Evolutionary conservation across 495 filamentous ascomycete genomes (phyloP).

Genomic region (Coniosporium apollinis): DNA sequence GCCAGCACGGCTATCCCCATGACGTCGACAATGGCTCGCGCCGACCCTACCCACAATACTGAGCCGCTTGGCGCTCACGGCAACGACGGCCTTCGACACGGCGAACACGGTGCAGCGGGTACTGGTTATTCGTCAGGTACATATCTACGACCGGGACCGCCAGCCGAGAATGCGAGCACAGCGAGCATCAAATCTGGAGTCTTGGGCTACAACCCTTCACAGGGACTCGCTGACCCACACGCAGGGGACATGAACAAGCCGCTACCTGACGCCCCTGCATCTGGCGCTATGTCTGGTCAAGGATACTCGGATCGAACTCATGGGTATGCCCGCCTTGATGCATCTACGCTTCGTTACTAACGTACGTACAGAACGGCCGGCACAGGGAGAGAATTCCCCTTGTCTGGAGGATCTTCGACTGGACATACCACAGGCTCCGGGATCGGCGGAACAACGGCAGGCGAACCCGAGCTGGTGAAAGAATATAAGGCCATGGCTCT

Average conservation of each 20-base stretch:
- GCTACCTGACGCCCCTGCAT: slow-evolving; percentile 1
- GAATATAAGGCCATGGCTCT: not conserved
- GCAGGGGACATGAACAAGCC: not conserved
- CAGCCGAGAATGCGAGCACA: slow-evolving; percentile 10
- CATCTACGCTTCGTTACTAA: not conserved
- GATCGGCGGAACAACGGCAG: not conserved
- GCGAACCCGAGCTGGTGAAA: not conserved
- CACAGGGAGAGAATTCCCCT: not conserved
- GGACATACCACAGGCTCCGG: not conserved
- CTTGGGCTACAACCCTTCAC: slow-evolving; percentile 9
- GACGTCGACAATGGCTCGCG: not conserved
- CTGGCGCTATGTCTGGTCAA: not conserved
- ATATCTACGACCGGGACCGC: not conserved
- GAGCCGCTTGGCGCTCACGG: too few relatives aligned
- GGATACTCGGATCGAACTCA: not conserved
- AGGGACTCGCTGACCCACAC: slow-evolving; percentile 1
- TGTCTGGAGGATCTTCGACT: not conserved
- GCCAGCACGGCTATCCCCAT: not conserved
- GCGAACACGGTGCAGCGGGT: not conserved
- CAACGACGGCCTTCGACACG: too few relatives aligned
- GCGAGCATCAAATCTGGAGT: slow-evolving; percentile 21
- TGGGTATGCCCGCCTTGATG: not conserved
- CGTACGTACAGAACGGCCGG: not conserved
- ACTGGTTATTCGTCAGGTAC: not conserved
- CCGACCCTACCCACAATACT: not conserved